These are phyloP conservation scores for Ceriops decandra DNA, from an alignment of 345 rosid species.

Conservation along the genomic window DNA sequence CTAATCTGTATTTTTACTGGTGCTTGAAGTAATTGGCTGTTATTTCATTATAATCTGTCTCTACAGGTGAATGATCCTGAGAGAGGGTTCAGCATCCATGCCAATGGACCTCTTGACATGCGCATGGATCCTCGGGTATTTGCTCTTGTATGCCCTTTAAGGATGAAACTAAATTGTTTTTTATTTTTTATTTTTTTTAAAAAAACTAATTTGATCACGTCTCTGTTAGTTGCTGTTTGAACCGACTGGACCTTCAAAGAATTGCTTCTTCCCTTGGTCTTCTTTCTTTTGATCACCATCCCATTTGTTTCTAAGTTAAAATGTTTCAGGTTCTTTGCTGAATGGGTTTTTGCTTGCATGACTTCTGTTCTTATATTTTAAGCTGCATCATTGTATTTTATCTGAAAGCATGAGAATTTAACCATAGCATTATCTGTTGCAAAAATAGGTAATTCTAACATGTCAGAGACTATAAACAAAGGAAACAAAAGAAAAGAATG, in stretches of 20 bases:
- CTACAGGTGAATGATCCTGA: slow-evolving; percentile 79
- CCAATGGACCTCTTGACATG: slow-evolving; percentile 94
- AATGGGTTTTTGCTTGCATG: too few relatives aligned
- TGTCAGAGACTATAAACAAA: too few relatives aligned
- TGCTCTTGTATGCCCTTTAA: neutral
- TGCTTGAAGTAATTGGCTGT: neutral
- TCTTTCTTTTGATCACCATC: neutral
- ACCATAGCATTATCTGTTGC: neutral
- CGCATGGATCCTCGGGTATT: slow-evolving; percentile 91
- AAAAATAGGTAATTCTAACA: neutral
- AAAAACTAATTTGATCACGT: too few relatives aligned
- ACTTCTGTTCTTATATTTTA: neutral
- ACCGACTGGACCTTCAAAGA: too few relatives aligned
- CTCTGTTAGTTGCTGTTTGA: too few relatives aligned
- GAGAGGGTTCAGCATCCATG: slow-evolving; percentile 84
- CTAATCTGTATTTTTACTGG: neutral
- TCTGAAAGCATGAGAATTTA: neutral
- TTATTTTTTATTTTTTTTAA: too few relatives aligned
- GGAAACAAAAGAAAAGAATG: too few relatives aligned
- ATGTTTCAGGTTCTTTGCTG: too few relatives aligned
- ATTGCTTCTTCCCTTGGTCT: neutral
- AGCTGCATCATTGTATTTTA: neutral
- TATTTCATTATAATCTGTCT: neutral
- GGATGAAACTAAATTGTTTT: neutral
- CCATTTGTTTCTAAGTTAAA: neutral